Evolutionary conservation across 2,329 filamentous ascomycete genomes (phyloP).

Genomic region (Colletotrichum tanaceti): DNA sequence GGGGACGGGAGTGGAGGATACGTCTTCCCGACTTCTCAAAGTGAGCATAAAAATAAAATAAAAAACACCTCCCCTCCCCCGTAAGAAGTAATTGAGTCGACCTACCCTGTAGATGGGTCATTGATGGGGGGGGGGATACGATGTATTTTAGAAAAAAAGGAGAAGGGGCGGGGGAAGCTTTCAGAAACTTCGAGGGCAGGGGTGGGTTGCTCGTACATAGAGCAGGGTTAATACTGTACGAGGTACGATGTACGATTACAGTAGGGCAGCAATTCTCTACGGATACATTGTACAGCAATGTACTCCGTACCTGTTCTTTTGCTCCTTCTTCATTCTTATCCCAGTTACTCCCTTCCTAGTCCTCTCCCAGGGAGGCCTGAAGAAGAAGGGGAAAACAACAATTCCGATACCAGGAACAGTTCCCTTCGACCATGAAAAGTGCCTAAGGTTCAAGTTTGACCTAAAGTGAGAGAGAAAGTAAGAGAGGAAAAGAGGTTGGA

Average conservation of each 20-base stretch:
- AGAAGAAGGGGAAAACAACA: constrained; percentile 38
- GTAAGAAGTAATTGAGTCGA: no score
- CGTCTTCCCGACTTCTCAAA: background rate
- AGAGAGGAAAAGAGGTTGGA: background rate
- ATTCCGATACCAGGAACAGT: constrained; percentile 36
- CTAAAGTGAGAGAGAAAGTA: background rate
- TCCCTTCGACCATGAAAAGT: background rate
- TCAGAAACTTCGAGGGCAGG: constrained; percentile 19
- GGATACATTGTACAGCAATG: no score
- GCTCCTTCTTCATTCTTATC: background rate
- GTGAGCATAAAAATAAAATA: background rate
- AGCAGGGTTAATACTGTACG: constrained; percentile 5
- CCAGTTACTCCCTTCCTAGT: background rate
- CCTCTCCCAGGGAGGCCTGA: constrained; percentile 31
- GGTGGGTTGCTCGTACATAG: background rate
- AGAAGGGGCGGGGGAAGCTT: constrained; percentile 6
- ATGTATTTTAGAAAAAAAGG: constrained; percentile 13
- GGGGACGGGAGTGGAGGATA: background rate
- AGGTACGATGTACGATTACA: no score
- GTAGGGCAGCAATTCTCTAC: background rate
- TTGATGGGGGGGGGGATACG: no score
- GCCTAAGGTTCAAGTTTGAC: constrained; percentile 20
- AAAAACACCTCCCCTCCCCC: background rate
- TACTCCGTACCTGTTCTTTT: constrained; percentile 28
- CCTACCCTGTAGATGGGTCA: no score